Percentiles rank a stretch among this genome's conserved stretches.
These are phyloP conservation scores for Fusarium annulatum DNA, from an alignment of 2,329 filamentous ascomycete species.

Conservation along the genomic window DNA sequence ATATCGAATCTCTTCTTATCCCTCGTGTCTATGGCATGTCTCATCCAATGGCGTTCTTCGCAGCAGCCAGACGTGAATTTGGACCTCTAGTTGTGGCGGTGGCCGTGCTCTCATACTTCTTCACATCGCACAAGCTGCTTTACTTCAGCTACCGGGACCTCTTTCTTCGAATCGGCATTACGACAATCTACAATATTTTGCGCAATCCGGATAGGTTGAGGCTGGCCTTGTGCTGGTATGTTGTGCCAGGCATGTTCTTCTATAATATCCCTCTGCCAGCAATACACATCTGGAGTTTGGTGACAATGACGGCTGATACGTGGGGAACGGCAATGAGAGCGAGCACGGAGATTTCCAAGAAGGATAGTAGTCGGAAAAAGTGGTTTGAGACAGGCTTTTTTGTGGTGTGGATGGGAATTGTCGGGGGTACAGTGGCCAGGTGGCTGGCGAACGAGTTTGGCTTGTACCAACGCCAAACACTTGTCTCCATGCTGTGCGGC, in stretches of 20 bases:
- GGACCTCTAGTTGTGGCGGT: background rate
- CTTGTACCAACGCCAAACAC: background rate
- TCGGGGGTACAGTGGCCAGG: background rate
- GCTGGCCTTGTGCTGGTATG: background rate
- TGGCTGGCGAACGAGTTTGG: background rate
- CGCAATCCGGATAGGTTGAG: background rate
- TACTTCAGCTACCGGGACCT: background rate
- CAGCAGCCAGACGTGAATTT: background rate
- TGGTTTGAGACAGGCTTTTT: background rate
- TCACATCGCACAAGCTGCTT: background rate
- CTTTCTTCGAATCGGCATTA: background rate
- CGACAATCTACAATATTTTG: background rate
- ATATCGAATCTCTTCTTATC: background rate
- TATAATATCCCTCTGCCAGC: background rate
- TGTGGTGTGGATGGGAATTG: background rate
- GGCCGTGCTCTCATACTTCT: background rate
- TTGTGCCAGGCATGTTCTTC: background rate
- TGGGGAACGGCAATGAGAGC: background rate
- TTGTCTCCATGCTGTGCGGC: background rate
- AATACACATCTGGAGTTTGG: background rate
- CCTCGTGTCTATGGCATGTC: background rate
- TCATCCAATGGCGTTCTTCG: background rate
- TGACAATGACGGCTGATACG: background rate
- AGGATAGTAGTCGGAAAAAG: background rate
- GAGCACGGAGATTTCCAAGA: background rate